phyloP scores from a whole-genome alignment of 768 basidiomycete species.

The Mycena latifolia region DNA sequence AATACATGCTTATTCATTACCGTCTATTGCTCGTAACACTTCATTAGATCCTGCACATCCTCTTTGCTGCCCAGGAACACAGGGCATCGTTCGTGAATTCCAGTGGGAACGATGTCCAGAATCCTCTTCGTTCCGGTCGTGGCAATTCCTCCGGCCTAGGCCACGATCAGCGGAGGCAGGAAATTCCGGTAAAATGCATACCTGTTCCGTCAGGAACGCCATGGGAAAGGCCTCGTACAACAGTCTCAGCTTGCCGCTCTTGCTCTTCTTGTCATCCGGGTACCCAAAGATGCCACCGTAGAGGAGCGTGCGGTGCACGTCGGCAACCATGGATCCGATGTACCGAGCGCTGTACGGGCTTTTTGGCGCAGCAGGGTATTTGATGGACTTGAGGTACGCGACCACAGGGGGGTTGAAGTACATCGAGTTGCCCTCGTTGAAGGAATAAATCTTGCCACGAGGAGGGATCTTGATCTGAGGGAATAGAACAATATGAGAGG shows the following conservation, averaged over 20 bases:
- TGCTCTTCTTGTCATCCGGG: constrained; percentile 97
- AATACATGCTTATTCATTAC: no score
- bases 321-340: constrained; percentile 99
- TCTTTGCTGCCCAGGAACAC: constrained; percentile 96
- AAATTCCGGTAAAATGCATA: constrained; percentile 44
- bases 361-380: constrained; percentile 84
- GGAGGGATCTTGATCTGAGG: constrained; percentile 89
- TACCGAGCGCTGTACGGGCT: constrained; percentile 92
- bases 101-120: constrained; percentile 87
- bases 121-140: constrained; percentile 96
- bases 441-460: constrained; percentile 99
- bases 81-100: constrained; percentile 92
- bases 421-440: constrained; percentile 98
- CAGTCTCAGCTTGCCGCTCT: constrained; percentile 93
- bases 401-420: constrained; percentile 90
- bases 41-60: constrained; percentile 91
- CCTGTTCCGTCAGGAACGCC: constrained; percentile 96
- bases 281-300: constrained; percentile 99
- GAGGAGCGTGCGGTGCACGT: constrained; percentile 95
- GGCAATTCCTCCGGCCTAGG: constrained; percentile 93
- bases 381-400: constrained; percentile 91
- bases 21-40: constrained; percentile 75
- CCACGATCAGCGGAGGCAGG: constrained; percentile 14
- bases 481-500: constrained; percentile 22
- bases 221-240: constrained; percentile 99